A percentile compares a stretch with the other conserved stretches of the same genome.
phyloP scores from a whole-genome alignment of 768 basidiomycete species.

The Leccinum aurantiacum region DNA sequence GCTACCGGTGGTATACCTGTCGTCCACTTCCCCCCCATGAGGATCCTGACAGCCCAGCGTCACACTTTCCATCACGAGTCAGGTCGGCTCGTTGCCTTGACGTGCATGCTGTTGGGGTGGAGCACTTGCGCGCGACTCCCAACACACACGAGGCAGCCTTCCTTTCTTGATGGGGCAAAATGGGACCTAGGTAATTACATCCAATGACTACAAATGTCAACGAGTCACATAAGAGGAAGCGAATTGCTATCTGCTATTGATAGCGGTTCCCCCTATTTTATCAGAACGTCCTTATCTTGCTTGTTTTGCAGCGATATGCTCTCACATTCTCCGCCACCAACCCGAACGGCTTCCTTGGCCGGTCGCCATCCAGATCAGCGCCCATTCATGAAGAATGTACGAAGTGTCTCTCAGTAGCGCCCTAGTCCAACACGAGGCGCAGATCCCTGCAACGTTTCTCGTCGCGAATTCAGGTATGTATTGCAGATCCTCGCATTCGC shows the following conservation, averaged over 20 bases:
- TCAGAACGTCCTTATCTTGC: neutral
- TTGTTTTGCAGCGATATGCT: neutral
- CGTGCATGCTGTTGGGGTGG: conserved; percentile 2
- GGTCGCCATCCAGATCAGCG: conserved; percentile 7
- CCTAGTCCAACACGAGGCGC: conserved; percentile 6
- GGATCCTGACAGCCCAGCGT: neutral
- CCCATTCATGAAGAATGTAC: neutral
- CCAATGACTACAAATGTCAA: neutral
- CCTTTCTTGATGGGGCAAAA: conserved; percentile 11
- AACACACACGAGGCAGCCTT: conserved; percentile 20
- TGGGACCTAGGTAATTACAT: conserved; percentile 7
- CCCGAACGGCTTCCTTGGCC: neutral
- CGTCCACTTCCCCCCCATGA: neutral
- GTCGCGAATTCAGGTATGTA: neutral
- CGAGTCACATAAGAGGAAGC: conserved; percentile 11
- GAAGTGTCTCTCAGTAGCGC: neutral
- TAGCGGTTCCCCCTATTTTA: neutral
- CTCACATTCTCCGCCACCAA: conserved; percentile 1
- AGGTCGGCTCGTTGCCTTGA: conserved; percentile 1
- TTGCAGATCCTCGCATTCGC: conserved; percentile 1
- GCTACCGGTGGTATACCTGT: neutral
- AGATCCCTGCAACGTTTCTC: neutral
- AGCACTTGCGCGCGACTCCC: conserved; percentile 1
- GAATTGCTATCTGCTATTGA: neutral
- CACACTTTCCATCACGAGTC: neutral